These are phyloP conservation scores for Harringtonia lauricola DNA, from an alignment of 2,329 filamentous ascomycete genomes.

Conservation along the genomic window DNA sequence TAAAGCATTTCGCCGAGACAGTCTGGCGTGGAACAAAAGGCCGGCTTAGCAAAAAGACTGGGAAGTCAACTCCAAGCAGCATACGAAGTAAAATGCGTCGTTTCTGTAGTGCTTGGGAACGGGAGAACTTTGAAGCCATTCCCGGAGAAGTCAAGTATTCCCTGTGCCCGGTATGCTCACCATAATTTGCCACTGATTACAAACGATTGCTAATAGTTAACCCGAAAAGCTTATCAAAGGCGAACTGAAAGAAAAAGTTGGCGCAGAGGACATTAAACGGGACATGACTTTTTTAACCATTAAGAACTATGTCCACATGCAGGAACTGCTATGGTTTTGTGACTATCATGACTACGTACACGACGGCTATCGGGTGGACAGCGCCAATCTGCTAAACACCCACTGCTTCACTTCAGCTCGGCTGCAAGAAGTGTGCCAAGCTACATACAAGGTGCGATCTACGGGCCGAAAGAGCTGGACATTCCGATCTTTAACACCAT, in stretches of 20 bases:
- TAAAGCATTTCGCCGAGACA: conserved; percentile 5
- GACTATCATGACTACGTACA: conserved; percentile 6
- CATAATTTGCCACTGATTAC: background rate
- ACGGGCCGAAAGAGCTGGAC: background rate
- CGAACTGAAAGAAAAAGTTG: conserved; percentile 5
- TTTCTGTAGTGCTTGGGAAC: conserved; percentile 6
- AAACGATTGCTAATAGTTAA: background rate
- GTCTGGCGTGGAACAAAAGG: conserved; percentile 4
- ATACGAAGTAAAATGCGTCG: conserved; percentile 4
- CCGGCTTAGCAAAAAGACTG: conserved; percentile 3
- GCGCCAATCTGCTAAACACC: conserved; percentile 6
- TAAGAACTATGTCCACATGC: conserved; percentile 5
- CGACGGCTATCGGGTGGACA: conserved; percentile 1
- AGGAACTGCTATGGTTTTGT: conserved; percentile 7
- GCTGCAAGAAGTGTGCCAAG: conserved; percentile 5
- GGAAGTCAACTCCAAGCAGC: conserved; percentile 1
- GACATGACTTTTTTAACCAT: conserved; percentile 5
- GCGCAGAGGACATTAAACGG: conserved; percentile 2
- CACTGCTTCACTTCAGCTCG: conserved; percentile 5
- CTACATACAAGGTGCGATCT: conserved; percentile 5
- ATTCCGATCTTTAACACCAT: background rate
- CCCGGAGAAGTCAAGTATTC: conserved; percentile 4
- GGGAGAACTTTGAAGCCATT: conserved; percentile 1
- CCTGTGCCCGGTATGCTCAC: conserved; percentile 3
- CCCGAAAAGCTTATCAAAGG: conserved; percentile 5